These are phyloP conservation scores for Apiotrichum brassicae DNA, from an alignment of 1,284 basidiomycete species.

Conservation along the genomic window DNA sequence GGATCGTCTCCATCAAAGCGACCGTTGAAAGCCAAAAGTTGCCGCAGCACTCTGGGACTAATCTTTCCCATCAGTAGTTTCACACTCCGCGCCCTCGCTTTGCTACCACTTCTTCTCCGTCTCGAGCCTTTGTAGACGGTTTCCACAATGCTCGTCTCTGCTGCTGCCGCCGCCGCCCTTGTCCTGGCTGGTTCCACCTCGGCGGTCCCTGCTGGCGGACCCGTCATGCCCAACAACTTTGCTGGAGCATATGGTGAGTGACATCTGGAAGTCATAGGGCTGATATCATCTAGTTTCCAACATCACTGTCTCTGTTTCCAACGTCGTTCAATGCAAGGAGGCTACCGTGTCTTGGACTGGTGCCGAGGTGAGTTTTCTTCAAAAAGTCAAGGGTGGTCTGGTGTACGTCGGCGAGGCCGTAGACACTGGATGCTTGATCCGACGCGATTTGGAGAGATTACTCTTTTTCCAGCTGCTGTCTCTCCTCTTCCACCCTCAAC, in stretches of 20 bases:
- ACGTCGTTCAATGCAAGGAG: slow-evolving; percentile 36
- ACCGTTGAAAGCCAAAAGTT: too few relatives aligned
- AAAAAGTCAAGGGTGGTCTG: too few relatives aligned
- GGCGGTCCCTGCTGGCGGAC: neutral
- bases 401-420: too few relatives aligned
- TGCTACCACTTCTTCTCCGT: too few relatives aligned
- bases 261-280: neutral
- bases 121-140: too few relatives aligned
- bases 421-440: too few relatives aligned
- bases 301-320: slow-evolving; percentile 30
- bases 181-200: neutral
- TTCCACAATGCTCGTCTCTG: neutral
- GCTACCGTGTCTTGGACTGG: slow-evolving; percentile 40
- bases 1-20: too few relatives aligned
- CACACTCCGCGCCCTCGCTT: too few relatives aligned
- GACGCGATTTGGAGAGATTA: too few relatives aligned
- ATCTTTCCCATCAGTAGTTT: too few relatives aligned
- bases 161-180: neutral
- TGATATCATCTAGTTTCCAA: slow-evolving; percentile 25
- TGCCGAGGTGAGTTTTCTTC: slow-evolving; percentile 27
- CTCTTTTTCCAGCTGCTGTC: too few relatives aligned
- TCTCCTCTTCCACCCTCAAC: neutral
- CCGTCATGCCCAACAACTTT: neutral
- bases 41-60: too few relatives aligned
- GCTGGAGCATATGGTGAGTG: slow-evolving; percentile 5